Conservation (phyloP, 2,329 filamentous ascomycete species). For the Colletotrichum sp. region DNA sequence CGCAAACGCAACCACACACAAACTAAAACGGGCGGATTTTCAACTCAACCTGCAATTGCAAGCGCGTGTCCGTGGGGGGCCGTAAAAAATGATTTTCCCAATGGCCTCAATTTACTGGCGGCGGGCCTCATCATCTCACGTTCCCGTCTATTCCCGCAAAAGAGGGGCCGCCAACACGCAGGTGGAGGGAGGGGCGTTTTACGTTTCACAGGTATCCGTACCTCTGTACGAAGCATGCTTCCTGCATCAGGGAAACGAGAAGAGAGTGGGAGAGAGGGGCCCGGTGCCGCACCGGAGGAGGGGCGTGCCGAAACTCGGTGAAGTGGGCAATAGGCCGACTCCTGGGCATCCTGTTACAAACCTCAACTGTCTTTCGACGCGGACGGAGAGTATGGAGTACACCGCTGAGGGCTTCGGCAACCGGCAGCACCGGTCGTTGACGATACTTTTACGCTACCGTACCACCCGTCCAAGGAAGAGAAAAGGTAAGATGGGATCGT, state of each 20-base stretch:
- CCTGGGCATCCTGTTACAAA: not conserved
- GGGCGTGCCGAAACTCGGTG: not conserved
- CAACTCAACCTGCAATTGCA: not conserved
- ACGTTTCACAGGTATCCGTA: not conserved
- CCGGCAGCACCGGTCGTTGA: not conserved
- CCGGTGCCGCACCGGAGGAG: not conserved
- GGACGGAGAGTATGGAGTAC: not conserved
- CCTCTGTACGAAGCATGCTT: not conserved
- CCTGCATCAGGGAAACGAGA: not conserved
- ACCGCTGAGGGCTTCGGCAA: not conserved
- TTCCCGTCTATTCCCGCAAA: constrained; percentile 17
- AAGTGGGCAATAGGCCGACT: not conserved
- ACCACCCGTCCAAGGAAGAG: not conserved
- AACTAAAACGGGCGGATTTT: not conserved
- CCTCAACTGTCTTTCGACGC: not conserved
- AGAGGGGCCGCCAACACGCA: not conserved
- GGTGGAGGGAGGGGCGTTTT: not conserved
- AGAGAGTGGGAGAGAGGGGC: not conserved
- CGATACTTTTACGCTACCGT: not conserved
- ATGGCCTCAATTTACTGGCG: not conserved
- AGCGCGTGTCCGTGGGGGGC: not conserved
- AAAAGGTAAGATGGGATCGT: not conserved
- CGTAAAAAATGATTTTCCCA: not conserved
- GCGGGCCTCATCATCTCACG: not conserved
- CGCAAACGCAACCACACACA: not conserved